Base-by-base conservation (phyloP, 306 rosid species). In the Hylodesmum podocarpum region DNA sequence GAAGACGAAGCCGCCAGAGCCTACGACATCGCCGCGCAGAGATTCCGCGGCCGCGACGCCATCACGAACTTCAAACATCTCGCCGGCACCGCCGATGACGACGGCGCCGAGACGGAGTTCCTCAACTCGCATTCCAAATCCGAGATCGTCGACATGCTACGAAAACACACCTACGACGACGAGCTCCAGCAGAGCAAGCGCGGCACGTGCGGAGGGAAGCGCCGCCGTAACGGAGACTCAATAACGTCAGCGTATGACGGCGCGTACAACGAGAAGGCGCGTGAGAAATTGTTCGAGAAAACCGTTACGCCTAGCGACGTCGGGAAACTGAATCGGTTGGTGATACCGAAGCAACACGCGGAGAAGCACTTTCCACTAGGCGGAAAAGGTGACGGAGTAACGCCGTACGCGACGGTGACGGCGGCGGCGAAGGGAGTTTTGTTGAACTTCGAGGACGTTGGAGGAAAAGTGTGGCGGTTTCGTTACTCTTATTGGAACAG, bases 401-500 rank as follows among this genome's bases (percentile, higher is more conserved):
- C 27, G 31, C 61, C 62, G 76, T 24, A 34, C 9, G 39, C 13
- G 0, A 29, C 58, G n/a, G 39, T 12, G 0, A 29, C 58, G n/a
- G 50, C 46, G 13, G 74, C 81, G 40, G 55, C 89, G 34, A 95
- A 89, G 54, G 99, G 97, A 0, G 54, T 90, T 12, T 87, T 95
- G 2, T 72, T 95, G 78, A 90, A 90, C 72, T 91, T 95, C 19
- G 99, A 95, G 82, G 99, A 95, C 53, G 84, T 84, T 16, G 97
- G 96, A 37, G 97, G 99, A 19, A 95, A 90, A 87, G 99, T 95
- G 15, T 95, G 99, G 99, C 82, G 99, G 73, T 95, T 95, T 66
- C 84, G 99, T 63, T 95, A 95, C 81, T 95, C 99, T 0, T 95
- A 95, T 62, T 95, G 99, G 99, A 95, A 95, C 24, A 95, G 99